Evolutionary conservation across 805 yeast species (phyloP).

Genomic region (Candida ascalaphidarum): DNA sequence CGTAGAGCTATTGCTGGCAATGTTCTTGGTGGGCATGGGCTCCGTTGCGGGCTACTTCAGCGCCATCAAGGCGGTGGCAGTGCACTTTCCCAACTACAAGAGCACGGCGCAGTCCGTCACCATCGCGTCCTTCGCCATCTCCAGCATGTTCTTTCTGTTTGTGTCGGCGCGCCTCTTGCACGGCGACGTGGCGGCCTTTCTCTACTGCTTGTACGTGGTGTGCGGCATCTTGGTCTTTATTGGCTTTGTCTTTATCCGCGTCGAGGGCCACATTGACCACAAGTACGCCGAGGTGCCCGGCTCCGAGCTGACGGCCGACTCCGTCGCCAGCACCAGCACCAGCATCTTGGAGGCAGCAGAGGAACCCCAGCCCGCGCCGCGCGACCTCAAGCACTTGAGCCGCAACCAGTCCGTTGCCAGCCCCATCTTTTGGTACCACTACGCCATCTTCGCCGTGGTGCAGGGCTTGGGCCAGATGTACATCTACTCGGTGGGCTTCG

Average conservation of each 20-base stretch:
- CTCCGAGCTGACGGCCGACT: neutral
- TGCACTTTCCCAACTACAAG: constrained; percentile 21
- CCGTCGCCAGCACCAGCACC: neutral
- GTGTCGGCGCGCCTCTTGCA: constrained; percentile 11
- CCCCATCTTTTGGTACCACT: constrained; percentile 25
- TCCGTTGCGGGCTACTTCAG: constrained; percentile 26
- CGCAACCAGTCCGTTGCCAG: constrained; percentile 14
- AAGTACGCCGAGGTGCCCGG: constrained; percentile 1
- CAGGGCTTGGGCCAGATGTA: constrained; percentile 33
- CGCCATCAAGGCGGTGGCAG: constrained; percentile 23
- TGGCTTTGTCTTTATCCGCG: constrained; percentile 22
- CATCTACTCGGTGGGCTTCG: constrained; percentile 24
- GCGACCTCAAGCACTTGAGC: constrained; percentile 7
- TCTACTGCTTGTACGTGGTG: constrained; percentile 13
- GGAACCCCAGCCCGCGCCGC: neutral
- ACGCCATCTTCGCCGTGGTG: constrained; percentile 18
- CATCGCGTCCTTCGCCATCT: constrained; percentile 28
- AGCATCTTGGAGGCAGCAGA: neutral
- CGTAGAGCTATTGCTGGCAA: constrained; percentile 11
- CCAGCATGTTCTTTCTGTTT: constrained; percentile 17
- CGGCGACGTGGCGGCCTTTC: constrained; percentile 14
- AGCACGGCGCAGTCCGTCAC: constrained; percentile 30
- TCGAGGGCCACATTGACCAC: constrained; percentile 15
- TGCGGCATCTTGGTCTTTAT: constrained; percentile 15
- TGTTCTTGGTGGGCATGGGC: constrained; percentile 24